Evolutionary conservation across 140 eudicot species (phyloP).

Genomic region (Stevia rebaudiana): DNA sequence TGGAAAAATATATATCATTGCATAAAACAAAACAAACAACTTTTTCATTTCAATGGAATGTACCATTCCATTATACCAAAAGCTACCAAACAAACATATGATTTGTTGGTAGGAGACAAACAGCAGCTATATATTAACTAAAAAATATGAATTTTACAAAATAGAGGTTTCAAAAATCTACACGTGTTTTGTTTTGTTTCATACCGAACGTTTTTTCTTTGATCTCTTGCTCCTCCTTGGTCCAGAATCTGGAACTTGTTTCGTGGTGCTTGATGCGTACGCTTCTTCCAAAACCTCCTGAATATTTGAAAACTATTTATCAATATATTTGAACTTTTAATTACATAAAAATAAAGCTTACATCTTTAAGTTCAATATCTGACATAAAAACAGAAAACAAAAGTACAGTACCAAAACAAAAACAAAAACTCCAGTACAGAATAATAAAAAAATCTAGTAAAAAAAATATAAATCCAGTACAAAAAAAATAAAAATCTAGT

Average conservation of each 20-base stretch:
- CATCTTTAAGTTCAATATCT: conserved; percentile 14
- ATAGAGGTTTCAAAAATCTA: conserved; percentile 38
- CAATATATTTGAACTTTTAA: conserved; percentile 2
- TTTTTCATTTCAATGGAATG: neutral
- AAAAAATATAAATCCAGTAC: too few species aligned
- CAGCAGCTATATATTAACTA: conserved; percentile 55
- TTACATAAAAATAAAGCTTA: neutral
- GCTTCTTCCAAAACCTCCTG: conserved; percentile 67
- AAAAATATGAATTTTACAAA: conserved; percentile 34
- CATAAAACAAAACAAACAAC: neutral
- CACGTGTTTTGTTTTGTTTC: conserved; percentile 40
- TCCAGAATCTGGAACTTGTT: conserved; percentile 55
- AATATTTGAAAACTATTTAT: conserved; percentile 30
- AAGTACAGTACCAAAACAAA: too few species aligned
- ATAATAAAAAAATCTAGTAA: too few species aligned
- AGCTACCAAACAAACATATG: conserved; percentile 15
- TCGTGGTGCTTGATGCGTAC: conserved; percentile 51
- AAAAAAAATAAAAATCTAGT: too few species aligned
- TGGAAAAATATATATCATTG: neutral
- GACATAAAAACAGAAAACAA: too few species aligned
- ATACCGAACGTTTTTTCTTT: conserved; percentile 88
- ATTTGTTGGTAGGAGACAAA: conserved; percentile 3
- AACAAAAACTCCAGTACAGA: too few species aligned
- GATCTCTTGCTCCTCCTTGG: conserved; percentile 92
- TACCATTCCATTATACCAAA: conserved; percentile 3